These are phyloP conservation scores for Leptographium galeiforme DNA, from an alignment of 2,329 filamentous ascomycete species.

Conservation along the genomic window DNA sequence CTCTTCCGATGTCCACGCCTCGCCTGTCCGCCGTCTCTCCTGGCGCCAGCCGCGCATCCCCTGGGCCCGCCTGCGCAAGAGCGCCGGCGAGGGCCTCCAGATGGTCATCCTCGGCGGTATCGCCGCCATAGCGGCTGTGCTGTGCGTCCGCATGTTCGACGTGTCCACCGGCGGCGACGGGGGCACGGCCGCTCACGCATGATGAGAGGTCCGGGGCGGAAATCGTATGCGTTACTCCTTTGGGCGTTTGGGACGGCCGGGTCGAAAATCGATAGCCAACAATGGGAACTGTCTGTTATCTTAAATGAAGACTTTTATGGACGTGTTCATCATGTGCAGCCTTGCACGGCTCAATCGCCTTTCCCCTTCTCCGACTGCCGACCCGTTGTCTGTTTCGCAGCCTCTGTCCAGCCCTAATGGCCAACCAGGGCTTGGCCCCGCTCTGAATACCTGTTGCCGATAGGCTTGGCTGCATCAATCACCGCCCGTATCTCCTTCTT, in stretches of 20 bases:
- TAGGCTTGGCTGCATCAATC: conserved; percentile 11
- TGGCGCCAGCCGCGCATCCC: conserved; percentile 2
- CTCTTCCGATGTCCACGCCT: background rate
- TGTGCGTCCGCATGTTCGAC: conserved; percentile 17
- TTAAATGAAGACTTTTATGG: too few relatives aligned
- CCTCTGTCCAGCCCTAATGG: background rate
- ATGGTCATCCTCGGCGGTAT: conserved; percentile 19
- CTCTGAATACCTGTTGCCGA: background rate
- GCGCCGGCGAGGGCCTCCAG: conserved; percentile 16
- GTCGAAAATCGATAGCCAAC: too few relatives aligned
- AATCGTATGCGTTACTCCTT: too few relatives aligned
- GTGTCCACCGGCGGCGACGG: background rate
- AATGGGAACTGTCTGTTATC: too few relatives aligned
- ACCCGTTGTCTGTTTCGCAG: background rate
- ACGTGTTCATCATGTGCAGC: too few relatives aligned
- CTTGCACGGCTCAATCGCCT: too few relatives aligned
- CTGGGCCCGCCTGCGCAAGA: conserved; percentile 13
- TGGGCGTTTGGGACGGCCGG: too few relatives aligned
- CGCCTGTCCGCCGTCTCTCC: background rate
- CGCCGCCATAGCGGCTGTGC: conserved; percentile 17
- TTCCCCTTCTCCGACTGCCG: too few relatives aligned
- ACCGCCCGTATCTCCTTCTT: conserved; percentile 15
- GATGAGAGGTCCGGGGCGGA: too few relatives aligned
- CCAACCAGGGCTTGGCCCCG: background rate
- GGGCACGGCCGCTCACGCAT: too few relatives aligned